Evolutionary conservation across 139 green algal genomes (phyloP).

Genomic region (Edaphochlamys debaryana): DNA sequence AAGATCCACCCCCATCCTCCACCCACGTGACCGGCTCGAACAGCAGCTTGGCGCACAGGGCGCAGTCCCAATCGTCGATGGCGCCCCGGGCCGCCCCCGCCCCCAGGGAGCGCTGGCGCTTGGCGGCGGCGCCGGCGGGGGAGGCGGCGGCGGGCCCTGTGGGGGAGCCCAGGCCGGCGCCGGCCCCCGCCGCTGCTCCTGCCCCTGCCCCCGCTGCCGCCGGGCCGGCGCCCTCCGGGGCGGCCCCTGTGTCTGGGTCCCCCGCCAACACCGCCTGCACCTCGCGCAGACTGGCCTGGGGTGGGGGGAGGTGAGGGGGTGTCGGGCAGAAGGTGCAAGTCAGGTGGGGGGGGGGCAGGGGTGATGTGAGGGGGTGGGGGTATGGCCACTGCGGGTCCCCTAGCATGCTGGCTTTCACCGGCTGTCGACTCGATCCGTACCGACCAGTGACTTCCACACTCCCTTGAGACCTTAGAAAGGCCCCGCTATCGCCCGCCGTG

Average conservation of each 20-base stretch:
- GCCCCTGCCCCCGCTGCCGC: too few relatives aligned
- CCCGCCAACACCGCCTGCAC: conserved; percentile 9
- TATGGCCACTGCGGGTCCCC: too few relatives aligned
- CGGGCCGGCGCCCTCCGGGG: neutral
- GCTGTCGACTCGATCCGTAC: too few relatives aligned
- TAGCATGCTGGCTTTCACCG: too few relatives aligned
- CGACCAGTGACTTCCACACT: too few relatives aligned
- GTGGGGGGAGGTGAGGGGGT: neutral
- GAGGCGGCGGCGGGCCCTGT: neutral
- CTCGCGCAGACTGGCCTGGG: conserved; percentile 10
- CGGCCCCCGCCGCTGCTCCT: neutral
- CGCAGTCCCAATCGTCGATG: conserved; percentile 86
- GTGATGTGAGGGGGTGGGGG: neutral
- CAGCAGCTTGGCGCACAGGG: conserved; percentile 89
- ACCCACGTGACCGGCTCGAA: conserved; percentile 91
- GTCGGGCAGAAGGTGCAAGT: too few relatives aligned
- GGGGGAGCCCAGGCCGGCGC: neutral
- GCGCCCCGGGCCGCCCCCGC: neutral
- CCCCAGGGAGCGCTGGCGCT: conserved; percentile 21
- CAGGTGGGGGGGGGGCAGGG: neutral
- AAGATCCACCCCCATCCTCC: too few relatives aligned
- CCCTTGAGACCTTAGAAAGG: too few relatives aligned
- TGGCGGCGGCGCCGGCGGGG: neutral
- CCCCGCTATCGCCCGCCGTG: too few relatives aligned
- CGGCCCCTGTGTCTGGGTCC: neutral